Evolutionary conservation across 768 basidiomycete species (phyloP).

Genomic region (Mycena metata): DNA sequence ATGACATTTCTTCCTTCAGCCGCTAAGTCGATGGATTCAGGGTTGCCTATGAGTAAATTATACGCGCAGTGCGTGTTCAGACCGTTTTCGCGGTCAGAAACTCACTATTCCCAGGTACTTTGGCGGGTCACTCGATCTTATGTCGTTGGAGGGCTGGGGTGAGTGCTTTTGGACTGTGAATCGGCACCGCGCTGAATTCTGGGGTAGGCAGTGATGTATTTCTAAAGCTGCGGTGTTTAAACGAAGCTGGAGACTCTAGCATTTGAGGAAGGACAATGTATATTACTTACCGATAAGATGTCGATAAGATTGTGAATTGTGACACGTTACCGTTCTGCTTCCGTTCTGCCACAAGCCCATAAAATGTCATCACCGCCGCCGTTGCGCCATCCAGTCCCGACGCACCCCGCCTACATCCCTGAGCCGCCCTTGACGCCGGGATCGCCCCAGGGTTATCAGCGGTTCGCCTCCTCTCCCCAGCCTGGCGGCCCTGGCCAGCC

Average conservation of each 20-base stretch:
- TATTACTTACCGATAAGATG: not conserved
- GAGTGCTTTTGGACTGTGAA: constrained; percentile 39
- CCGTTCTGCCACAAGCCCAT: not conserved
- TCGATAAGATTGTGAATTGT: too few species aligned
- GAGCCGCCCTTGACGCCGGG: constrained; percentile 83
- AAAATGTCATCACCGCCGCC: constrained; percentile 74
- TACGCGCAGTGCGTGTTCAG: constrained; percentile 67
- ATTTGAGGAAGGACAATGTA: constrained; percentile 48
- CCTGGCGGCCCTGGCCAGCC: constrained; percentile 6
- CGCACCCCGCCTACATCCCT: constrained; percentile 88
- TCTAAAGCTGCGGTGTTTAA: constrained; percentile 66
- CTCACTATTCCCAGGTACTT: constrained; percentile 70
- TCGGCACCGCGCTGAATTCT: constrained; percentile 48
- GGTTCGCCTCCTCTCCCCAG: constrained; percentile 71
- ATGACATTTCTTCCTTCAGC: not conserved
- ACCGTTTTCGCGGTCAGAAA: constrained; percentile 4
- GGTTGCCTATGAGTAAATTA: constrained; percentile 80
- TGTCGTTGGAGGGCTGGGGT: constrained; percentile 90
- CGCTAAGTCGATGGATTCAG: not conserved
- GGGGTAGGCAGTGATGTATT: constrained; percentile 51
- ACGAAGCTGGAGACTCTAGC: constrained; percentile 65
- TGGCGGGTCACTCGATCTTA: constrained; percentile 86
- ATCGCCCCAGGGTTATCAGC: constrained; percentile 82
- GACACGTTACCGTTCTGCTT: not conserved
- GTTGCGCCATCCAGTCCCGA: constrained; percentile 89